A percentile compares a stretch with the other conserved stretches of the same genome.
Conservation (phyloP, 1,284 basidiomycete species). For the Cryptococcus sp. region DNA sequence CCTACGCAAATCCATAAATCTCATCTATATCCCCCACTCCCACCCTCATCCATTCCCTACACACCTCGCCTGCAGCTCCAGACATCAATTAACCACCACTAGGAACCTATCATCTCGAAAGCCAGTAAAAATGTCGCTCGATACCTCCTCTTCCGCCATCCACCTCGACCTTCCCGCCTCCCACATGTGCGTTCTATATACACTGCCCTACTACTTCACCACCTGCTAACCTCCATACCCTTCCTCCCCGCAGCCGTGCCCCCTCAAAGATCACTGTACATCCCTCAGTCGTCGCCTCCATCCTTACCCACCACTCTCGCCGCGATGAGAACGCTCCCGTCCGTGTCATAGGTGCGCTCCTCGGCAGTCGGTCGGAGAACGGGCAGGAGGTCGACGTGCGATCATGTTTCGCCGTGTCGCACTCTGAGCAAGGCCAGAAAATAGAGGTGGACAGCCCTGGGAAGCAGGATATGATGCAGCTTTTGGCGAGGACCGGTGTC, state of each 20-base stretch:
- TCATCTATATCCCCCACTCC: neutral
- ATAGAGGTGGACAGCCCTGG: constrained; percentile 96
- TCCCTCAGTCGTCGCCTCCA: constrained; percentile 89
- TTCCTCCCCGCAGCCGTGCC: constrained; percentile 52
- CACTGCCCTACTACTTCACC: neutral
- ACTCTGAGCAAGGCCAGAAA: constrained; percentile 86
- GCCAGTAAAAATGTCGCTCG: constrained; percentile 43
- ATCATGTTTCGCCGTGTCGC: constrained; percentile 81
- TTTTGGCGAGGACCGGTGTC: constrained; percentile 55
- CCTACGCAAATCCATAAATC: neutral
- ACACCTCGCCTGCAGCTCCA: neutral
- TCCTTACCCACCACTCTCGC: constrained; percentile 95
- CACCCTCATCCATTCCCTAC: neutral
- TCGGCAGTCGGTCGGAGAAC: constrained; percentile 74
- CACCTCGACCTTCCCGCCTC: constrained; percentile 46
- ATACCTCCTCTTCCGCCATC: constrained; percentile 45
- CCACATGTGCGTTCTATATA: constrained; percentile 29
- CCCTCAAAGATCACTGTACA: constrained; percentile 76
- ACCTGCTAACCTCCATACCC: constrained; percentile 1
- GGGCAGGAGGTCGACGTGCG: constrained; percentile 67
- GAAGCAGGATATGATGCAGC: constrained; percentile 87
- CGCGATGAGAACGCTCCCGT: constrained; percentile 60
- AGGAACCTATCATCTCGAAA: neutral
- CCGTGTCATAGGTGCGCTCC: constrained; percentile 92
- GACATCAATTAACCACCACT: neutral